Conservation (phyloP, 2,329 filamentous ascomycete species). For the Cryphonectria japonica region DNA sequence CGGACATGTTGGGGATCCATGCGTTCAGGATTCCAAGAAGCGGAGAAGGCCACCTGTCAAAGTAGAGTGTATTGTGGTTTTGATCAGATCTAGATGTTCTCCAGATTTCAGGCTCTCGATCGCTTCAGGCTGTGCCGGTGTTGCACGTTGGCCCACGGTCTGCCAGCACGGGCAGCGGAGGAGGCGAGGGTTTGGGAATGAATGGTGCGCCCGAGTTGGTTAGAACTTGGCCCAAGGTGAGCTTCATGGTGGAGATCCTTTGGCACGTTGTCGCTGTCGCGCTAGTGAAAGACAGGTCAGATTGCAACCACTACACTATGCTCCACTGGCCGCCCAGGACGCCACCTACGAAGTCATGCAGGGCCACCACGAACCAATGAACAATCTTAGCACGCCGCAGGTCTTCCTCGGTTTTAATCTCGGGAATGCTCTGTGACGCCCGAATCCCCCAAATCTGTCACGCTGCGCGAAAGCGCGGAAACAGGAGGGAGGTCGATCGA, state of each 20-base stretch:
- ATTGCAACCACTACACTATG: slow-evolving; percentile 24
- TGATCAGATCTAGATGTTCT: slow-evolving; percentile 26
- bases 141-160: slow-evolving; percentile 25
- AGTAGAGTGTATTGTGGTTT: not conserved
- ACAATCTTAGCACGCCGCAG: not conserved
- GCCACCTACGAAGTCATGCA: slow-evolving; percentile 16
- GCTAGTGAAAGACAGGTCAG: slow-evolving; percentile 22
- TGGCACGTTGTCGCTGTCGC: slow-evolving; percentile 24
- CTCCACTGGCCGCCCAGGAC: slow-evolving; percentile 15
- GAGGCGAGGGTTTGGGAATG: not conserved
- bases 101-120: slow-evolving; percentile 27
- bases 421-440: slow-evolving; percentile 19
- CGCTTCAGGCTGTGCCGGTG: slow-evolving; percentile 21
- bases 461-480: not conserved
- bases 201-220: slow-evolving; percentile 20
- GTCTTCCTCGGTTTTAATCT: slow-evolving; percentile 17
- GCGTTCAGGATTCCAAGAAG: slow-evolving; percentile 1
- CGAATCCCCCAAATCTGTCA: not conserved
- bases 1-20: not conserved
- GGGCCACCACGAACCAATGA: slow-evolving; percentile 11
- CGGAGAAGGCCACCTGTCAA: slow-evolving; percentile 16
- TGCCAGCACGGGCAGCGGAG: slow-evolving; percentile 14
- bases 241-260: slow-evolving; percentile 22
- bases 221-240: slow-evolving; percentile 14
- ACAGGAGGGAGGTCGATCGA: not conserved